These are phyloP conservation scores for Coemansia sp. DNA, from an alignment of 192 early-diverging fungal genomes.

Conservation along the genomic window DNA sequence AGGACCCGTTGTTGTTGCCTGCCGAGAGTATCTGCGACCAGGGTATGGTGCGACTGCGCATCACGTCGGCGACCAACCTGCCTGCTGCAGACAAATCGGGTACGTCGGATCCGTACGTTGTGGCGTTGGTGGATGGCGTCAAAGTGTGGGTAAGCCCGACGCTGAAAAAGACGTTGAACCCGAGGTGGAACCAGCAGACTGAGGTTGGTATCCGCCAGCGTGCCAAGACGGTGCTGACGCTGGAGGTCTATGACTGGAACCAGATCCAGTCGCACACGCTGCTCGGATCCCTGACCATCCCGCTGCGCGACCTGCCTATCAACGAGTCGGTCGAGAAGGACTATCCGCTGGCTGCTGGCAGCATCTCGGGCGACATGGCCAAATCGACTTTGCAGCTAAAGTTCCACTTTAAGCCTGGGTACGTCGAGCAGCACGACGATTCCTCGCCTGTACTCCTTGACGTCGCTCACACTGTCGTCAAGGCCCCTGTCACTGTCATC, in stretches of 20 bases:
- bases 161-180: constrained; percentile 71
- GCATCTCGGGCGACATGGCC: neutral
- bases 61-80: constrained; percentile 58
- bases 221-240: constrained; percentile 54
- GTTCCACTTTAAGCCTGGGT: constrained; percentile 61
- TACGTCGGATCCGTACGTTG: constrained; percentile 69
- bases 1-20: constrained; percentile 41
- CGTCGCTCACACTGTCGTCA: constrained; percentile 56
- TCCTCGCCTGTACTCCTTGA: constrained; percentile 55
- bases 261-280: constrained; percentile 62
- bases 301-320: constrained; percentile 57
- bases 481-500: constrained; percentile 57
- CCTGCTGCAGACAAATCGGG: constrained; percentile 70
- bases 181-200: constrained; percentile 66
- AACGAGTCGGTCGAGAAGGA: constrained; percentile 47
- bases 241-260: constrained; percentile 79
- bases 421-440: constrained; percentile 56
- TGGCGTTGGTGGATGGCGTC: constrained; percentile 62
- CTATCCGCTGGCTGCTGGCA: constrained; percentile 37
- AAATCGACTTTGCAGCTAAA: constrained; percentile 54
- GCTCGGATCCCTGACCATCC: constrained; percentile 56
- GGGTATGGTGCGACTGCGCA: constrained; percentile 63
- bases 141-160: constrained; percentile 67
- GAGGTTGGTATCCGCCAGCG: constrained; percentile 59
- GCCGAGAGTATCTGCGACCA: constrained; percentile 56